phyloP scores from a whole-genome alignment of 371 early-diverging fungal genomes.

The Encephalitozoon cuniculi region DNA sequence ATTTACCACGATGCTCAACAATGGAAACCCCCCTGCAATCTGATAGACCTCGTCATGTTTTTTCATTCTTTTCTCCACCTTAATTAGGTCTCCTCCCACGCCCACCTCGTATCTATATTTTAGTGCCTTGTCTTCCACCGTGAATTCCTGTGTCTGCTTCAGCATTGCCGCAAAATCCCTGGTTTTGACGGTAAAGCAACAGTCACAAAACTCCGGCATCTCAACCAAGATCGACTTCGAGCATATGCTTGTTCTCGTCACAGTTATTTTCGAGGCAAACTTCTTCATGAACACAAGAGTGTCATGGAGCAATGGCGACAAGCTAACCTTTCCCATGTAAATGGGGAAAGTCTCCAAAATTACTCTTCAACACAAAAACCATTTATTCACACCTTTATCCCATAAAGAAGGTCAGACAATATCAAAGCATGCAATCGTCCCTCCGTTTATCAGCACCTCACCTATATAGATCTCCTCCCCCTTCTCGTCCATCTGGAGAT shows the following conservation, averaged over 20 bases:
- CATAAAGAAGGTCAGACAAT: not conserved
- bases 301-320: not conserved
- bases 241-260: not conserved
- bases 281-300: not conserved
- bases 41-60: not conserved
- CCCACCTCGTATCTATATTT: not conserved
- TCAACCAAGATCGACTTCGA: not conserved
- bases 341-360: not conserved
- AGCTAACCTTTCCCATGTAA: not conserved
- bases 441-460: constrained; percentile 20
- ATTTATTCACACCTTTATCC: not conserved
- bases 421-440: constrained; percentile 10
- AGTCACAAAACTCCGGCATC: not conserved
- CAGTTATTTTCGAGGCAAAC: not conserved
- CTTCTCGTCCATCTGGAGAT: not conserved
- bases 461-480: not conserved
- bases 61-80: not conserved
- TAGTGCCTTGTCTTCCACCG: not conserved
- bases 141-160: not conserved
- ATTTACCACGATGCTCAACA: not conserved
- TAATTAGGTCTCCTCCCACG: not conserved
- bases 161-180: constrained; percentile 5
- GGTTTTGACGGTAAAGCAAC: not conserved
- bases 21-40: not conserved
- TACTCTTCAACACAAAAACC: not conserved